phyloP scores from a whole-genome alignment of 306 rosid species.

The Lathyrus sativus region DNA sequence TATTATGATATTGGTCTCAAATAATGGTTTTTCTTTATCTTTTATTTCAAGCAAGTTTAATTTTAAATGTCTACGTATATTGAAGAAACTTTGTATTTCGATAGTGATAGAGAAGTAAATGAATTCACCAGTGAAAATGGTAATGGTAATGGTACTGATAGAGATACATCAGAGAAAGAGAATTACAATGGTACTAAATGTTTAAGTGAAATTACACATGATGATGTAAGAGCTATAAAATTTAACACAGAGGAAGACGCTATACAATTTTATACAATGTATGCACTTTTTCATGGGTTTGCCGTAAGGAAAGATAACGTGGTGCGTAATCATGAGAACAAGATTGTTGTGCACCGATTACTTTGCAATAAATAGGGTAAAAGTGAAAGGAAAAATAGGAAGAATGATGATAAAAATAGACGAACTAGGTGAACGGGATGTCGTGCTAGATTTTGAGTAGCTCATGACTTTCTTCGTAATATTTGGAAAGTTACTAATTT shows the following conservation, averaged over 20 bases:
- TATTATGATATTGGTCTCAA: too few relatives aligned
- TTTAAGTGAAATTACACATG: neutral
- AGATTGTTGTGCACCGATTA: neutral
- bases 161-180: neutral
- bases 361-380: neutral
- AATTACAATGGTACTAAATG: too few relatives aligned
- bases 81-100: too few relatives aligned
- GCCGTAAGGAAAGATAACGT: neutral
- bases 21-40: too few relatives aligned
- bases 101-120: too few relatives aligned
- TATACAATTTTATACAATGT: neutral
- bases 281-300: neutral
- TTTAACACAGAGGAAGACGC: neutral
- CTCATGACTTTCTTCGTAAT: too few relatives aligned
- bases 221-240: neutral
- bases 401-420: neutral
- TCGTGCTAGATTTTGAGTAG: too few relatives aligned
- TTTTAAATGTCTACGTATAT: too few relatives aligned
- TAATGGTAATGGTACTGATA: neutral
- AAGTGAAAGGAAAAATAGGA: too few relatives aligned
- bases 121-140: neutral
- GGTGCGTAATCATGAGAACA: neutral
- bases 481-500: too few relatives aligned
- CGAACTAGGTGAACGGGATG: too few relatives aligned
- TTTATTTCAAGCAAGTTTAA: too few relatives aligned